Conservation (phyloP, 768 basidiomycete genomes). For the Termitomyces sp. region DNA sequence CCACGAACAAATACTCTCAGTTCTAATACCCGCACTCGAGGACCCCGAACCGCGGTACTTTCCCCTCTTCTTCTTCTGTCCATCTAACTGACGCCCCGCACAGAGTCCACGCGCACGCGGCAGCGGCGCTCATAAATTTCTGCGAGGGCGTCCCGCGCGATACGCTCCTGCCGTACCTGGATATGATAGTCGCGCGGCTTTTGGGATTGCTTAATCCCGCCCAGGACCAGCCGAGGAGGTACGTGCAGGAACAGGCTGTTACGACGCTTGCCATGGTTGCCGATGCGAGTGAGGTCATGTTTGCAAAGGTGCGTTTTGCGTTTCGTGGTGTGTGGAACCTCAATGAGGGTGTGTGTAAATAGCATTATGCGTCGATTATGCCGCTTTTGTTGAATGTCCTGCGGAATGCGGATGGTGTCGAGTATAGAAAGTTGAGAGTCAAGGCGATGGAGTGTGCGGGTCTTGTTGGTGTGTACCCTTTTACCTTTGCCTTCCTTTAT, state of each 20-base stretch:
- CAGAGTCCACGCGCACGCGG: constrained; percentile 84
- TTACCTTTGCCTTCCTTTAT: too few relatives aligned
- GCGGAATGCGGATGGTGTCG: constrained; percentile 59
- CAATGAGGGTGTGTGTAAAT: background rate
- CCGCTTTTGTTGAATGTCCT: constrained; percentile 75
- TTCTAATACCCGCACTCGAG: constrained; percentile 67
- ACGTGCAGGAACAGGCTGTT: constrained; percentile 85
- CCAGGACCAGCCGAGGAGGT: constrained; percentile 36
- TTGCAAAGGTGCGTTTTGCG: constrained; percentile 54
- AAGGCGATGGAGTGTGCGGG: constrained; percentile 94
- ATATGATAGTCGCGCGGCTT: constrained; percentile 61
- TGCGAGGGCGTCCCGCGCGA: constrained; percentile 81
- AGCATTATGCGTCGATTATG: constrained; percentile 81
- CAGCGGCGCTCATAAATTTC: constrained; percentile 86
- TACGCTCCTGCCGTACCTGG: constrained; percentile 71
- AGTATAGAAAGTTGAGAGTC: constrained; percentile 63
- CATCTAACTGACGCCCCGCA: background rate
- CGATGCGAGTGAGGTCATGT: constrained; percentile 75
- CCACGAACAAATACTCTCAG: constrained; percentile 63
- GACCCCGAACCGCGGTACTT: constrained; percentile 74
- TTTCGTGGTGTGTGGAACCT: too few relatives aligned
- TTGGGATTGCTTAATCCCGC: constrained; percentile 58
- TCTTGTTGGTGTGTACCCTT: constrained; percentile 84
- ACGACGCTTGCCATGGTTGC: constrained; percentile 89
- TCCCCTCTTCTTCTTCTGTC: too few relatives aligned